phyloP scores from a whole-genome alignment of 495 filamentous ascomycete genomes.

The Podospora tetraspora region DNA sequence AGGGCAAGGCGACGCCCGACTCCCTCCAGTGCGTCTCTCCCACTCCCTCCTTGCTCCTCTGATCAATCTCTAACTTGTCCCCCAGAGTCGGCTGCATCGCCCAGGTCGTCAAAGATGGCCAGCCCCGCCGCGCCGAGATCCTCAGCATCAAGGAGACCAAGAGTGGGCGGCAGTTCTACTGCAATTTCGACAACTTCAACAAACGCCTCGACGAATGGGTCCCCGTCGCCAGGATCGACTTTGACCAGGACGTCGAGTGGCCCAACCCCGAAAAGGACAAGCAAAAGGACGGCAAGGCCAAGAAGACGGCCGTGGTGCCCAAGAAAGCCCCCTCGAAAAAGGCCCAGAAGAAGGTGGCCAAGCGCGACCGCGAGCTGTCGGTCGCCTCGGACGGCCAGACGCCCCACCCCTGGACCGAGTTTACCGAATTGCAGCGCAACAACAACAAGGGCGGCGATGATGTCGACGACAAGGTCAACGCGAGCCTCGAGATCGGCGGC shows the following conservation, averaged over 20 bases:
- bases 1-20: conserved; percentile 71
- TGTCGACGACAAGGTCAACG: conserved; percentile 31
- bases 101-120: conserved; percentile 60
- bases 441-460: conserved; percentile 29
- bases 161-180: conserved; percentile 80
- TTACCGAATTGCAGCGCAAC: conserved; percentile 30
- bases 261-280: conserved; percentile 53
- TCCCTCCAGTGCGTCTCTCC: conserved; percentile 59
- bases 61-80: conserved; percentile 7
- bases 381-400: conserved; percentile 43
- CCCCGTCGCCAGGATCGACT: conserved; percentile 70
- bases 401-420: conserved; percentile 42
- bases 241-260: conserved; percentile 56
- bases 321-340: conserved; percentile 49
- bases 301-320: conserved; percentile 35
- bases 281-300: conserved; percentile 47
- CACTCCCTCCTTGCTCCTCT: not conserved
- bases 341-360: conserved; percentile 50
- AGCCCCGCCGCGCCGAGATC: conserved; percentile 87
- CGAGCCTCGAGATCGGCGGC: conserved; percentile 32
- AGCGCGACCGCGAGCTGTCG: conserved; percentile 46
- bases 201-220: conserved; percentile 99
- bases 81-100: conserved; percentile 46
- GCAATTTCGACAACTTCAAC: conserved; percentile 99
- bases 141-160: conserved; percentile 80